Evolutionary conservation across 1,284 basidiomycete genomes (phyloP).

Genomic region (Termitomyces sp.): DNA sequence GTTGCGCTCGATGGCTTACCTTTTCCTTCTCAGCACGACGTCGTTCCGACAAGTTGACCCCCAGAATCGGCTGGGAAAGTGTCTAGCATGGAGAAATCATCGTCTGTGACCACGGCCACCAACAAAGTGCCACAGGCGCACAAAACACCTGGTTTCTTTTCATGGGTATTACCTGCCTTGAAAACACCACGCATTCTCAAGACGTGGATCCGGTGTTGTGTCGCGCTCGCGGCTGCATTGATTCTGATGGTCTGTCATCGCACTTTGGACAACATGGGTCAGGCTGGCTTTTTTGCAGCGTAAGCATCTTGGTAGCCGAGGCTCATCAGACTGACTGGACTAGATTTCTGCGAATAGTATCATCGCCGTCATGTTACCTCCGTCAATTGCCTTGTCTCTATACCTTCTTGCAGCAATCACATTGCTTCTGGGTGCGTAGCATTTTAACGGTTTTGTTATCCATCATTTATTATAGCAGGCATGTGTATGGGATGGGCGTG

Average conservation of each 20-base stretch:
- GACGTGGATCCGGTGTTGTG: conserved; percentile 33
- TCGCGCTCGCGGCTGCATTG: conserved; percentile 26
- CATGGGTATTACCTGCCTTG: conserved; percentile 29
- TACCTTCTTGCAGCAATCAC: conserved; percentile 28
- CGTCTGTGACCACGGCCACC: not conserved
- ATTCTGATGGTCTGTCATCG: conserved; percentile 28
- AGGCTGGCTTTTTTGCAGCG: conserved; percentile 35
- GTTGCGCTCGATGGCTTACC: not conserved
- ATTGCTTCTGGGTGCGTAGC: conserved; percentile 26
- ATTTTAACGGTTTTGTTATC: not conserved
- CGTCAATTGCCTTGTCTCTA: conserved; percentile 30
- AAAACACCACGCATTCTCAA: conserved; percentile 30
- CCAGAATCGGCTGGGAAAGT: conserved; percentile 5
- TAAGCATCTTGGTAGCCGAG: conserved; percentile 8
- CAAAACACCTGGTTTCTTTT: conserved; percentile 13
- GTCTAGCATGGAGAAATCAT: not conserved
- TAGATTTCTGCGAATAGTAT: conserved; percentile 18
- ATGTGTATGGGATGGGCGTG: conserved; percentile 73
- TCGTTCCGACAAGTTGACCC: not conserved
- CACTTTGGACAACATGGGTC: conserved; percentile 30
- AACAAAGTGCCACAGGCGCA: not conserved
- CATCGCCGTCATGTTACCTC: conserved; percentile 31
- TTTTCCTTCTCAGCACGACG: not conserved
- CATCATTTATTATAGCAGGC: conserved; percentile 32
- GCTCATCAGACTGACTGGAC: conserved; percentile 1